A percentile compares a stretch with the other conserved stretches of the same genome.
These are phyloP conservation scores for Stephanodiscus triporus DNA, from an alignment of 108 stramenopile species.

Conservation along the genomic window DNA sequence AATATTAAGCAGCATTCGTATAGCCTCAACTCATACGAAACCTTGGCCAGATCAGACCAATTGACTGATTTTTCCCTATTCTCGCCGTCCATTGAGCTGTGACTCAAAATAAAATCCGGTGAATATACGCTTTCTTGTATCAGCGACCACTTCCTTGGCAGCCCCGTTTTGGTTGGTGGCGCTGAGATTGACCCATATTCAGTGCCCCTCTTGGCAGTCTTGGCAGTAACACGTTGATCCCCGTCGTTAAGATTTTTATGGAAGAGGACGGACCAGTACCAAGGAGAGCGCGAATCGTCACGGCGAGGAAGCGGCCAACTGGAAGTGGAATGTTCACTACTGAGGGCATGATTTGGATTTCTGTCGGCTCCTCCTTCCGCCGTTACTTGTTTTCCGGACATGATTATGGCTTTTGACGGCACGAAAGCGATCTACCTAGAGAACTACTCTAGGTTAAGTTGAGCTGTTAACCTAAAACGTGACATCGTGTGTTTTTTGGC, in stretches of 20 bases:
- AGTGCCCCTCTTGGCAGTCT: neutral
- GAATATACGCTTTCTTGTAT: conserved; percentile 57
- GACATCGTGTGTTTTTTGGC: too few relatives aligned
- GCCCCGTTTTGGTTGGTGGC: neutral
- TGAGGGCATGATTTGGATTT: too few relatives aligned
- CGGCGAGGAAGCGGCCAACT: neutral
- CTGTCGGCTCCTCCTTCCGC: too few relatives aligned
- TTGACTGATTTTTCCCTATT: neutral
- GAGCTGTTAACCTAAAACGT: too few relatives aligned
- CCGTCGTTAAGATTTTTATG: conserved; percentile 17
- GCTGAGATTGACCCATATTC: neutral
- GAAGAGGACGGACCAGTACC: conserved; percentile 27
- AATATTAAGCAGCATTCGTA: conserved; percentile 55
- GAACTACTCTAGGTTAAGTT: too few relatives aligned
- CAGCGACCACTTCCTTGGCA: conserved; percentile 32
- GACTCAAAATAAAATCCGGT: conserved; percentile 36
- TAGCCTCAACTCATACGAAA: conserved; percentile 29
- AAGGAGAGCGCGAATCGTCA: neutral
- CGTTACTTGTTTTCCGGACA: neutral
- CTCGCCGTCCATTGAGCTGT: conserved; percentile 11
- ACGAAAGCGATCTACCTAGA: too few relatives aligned
- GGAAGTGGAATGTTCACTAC: too few relatives aligned
- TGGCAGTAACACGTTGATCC: neutral
- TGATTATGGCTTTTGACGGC: too few relatives aligned
- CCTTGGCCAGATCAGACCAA: conserved; percentile 27